Evolutionary conservation across 2,329 filamentous ascomycete species (phyloP).

Genomic region (Beauveria asiatica): DNA sequence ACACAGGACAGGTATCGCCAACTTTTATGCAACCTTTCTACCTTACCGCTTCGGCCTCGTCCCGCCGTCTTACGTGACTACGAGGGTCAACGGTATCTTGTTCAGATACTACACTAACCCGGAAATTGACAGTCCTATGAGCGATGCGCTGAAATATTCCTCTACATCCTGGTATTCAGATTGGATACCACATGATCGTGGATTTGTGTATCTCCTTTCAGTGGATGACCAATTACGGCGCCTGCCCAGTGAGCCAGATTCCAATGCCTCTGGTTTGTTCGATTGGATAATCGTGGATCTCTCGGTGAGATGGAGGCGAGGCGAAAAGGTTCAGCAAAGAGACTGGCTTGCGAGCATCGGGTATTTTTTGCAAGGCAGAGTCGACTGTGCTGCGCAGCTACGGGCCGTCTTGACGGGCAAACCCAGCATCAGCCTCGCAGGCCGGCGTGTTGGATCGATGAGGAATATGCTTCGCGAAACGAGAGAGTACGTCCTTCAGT

Average conservation of each 20-base stretch:
- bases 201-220: slow-evolving; percentile 6
- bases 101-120: slow-evolving; percentile 13
- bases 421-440: slow-evolving; percentile 3
- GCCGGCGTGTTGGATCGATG: slow-evolving; percentile 6
- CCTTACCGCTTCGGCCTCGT: slow-evolving; percentile 13
- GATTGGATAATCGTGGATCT: slow-evolving; percentile 1
- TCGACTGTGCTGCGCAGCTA: slow-evolving; percentile 3
- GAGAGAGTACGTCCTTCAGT: background rate
- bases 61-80: slow-evolving; percentile 10
- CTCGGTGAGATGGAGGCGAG: background rate
- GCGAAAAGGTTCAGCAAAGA: slow-evolving; percentile 2
- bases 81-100: slow-evolving; percentile 9
- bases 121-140: slow-evolving; percentile 3
- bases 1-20: slow-evolving; percentile 9
- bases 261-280: background rate
- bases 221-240: slow-evolving; percentile 8
- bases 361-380: background rate
- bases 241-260: background rate
- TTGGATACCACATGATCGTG: slow-evolving; percentile 10
- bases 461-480: slow-evolving; percentile 9
- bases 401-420: background rate
- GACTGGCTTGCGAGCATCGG: slow-evolving; percentile 4
- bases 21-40: slow-evolving; percentile 11
- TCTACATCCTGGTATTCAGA: slow-evolving; percentile 13
- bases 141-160: slow-evolving; percentile 7